Base-by-base conservation (phyloP, 805 yeast genomes). In the Metschnikowia shivogae region DNA sequence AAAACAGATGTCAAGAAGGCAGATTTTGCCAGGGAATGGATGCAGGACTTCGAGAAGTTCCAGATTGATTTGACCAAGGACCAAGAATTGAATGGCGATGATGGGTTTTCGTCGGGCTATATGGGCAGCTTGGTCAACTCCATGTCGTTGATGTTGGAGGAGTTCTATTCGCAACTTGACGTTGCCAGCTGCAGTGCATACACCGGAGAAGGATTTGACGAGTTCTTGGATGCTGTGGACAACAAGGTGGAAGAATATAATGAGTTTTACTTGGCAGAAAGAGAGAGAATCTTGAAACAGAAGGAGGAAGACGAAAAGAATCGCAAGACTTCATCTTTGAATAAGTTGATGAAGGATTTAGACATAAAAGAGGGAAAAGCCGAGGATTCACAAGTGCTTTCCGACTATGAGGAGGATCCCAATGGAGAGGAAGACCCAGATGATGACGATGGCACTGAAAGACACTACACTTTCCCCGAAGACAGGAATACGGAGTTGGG, bases 181-280 rank as follows among this genome's bases (percentile, higher is more conserved):
- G 87, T 90, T 49, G 96, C 86, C 36, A 83, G 88, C n/a, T 96
- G 89, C 11, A 88, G 97, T 36, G 81, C 97, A 36, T 86, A 81
- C 59, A 90, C 98, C 0, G 99, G 99, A 13, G 84, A 76, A 3
- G 99, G 99, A 0, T 87, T 93, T 61, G 96, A 89, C 60, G 96
- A 89, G 19, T 92, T 93, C 59, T 62, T 92, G 58, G 72, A 69
- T n/a, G 86, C 88, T 1, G 93, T 93, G 5, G 95, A 88, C 57
- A 76, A 78, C 47, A 93, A 93, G 66, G 89, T 84, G 38, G 87
- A 82, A 32, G 99, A 93, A 65, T 93, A 84, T 63, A 81, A 89
- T 47, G 80, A 81, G 48, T 90, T 74, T 57, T 93, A 93, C 64
- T 81, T 81, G 58, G 82, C 82, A 7, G 98, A 93, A 68, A 78